Percentiles rank a stretch among this genome's conserved stretches.
phyloP scores from a whole-genome alignment of 2,329 filamentous ascomycete species.

The Penicillium sp. region DNA sequence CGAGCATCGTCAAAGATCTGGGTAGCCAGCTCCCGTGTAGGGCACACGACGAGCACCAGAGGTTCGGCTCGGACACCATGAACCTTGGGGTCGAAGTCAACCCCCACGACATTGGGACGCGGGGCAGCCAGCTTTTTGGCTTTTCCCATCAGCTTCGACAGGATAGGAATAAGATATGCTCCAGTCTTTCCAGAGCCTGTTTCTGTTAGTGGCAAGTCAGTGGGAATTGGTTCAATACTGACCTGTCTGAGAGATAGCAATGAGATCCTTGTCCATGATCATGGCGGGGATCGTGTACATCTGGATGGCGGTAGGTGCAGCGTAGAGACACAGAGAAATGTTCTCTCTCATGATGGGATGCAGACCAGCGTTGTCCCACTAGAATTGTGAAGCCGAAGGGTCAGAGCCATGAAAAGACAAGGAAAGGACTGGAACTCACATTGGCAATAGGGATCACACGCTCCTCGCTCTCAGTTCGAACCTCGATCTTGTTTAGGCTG shows the following conservation, averaged over 20 bases:
- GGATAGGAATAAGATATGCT: constrained; percentile 80
- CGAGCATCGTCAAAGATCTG: constrained; percentile 95
- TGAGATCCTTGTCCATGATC: constrained; percentile 69
- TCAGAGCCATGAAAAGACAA: neutral
- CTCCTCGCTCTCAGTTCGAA: constrained; percentile 11
- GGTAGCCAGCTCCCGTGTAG: constrained; percentile 82
- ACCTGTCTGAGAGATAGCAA: constrained; percentile 92
- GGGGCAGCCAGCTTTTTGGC: constrained; percentile 77
- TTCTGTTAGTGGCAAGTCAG: constrained; percentile 5
- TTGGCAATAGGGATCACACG: constrained; percentile 4
- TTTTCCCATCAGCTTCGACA: constrained; percentile 93
- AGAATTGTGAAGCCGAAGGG: constrained; percentile 24
- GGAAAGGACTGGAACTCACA: constrained; percentile 3
- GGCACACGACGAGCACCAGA: constrained; percentile 75
- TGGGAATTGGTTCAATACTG: constrained; percentile 27
- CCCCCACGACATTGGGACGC: constrained; percentile 56
- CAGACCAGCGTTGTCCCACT: constrained; percentile 72
- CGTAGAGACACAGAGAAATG: constrained; percentile 66
- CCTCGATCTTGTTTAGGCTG: constrained; percentile 11
- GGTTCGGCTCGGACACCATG: constrained; percentile 70
- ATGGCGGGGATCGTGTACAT: constrained; percentile 78
- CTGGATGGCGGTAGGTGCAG: constrained; percentile 77
- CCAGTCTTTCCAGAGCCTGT: constrained; percentile 93
- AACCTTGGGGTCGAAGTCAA: constrained; percentile 48
- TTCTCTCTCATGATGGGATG: constrained; percentile 81